These are phyloP conservation scores for Basipetospora chlamydospora DNA, from an alignment of 2,329 filamentous ascomycete species.

Conservation along the genomic window DNA sequence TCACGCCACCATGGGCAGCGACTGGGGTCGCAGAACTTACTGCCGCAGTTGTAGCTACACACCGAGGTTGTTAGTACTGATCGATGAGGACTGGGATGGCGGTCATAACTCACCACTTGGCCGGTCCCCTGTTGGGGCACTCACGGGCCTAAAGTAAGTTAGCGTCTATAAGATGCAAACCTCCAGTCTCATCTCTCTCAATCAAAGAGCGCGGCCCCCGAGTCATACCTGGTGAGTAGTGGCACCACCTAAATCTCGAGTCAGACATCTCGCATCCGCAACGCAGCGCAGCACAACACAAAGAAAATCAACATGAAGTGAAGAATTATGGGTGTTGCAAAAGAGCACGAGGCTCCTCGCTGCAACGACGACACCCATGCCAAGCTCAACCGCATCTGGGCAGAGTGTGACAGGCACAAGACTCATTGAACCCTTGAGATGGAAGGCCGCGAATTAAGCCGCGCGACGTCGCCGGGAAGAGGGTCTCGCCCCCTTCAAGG, in stretches of 20 bases:
- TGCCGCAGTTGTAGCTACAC: conserved; percentile 67
- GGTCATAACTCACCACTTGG: conserved; percentile 55
- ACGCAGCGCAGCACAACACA: not conserved
- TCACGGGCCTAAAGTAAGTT: conserved; percentile 51
- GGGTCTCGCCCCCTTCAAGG: too few relatives aligned
- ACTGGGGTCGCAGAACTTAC: conserved; percentile 29
- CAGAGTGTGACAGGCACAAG: too few relatives aligned
- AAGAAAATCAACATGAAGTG: too few relatives aligned
- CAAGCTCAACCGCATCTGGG: too few relatives aligned
- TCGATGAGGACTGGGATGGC: too few relatives aligned
- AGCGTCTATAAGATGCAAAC: conserved; percentile 7
- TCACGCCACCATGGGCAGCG: not conserved
- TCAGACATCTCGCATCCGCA: conserved; percentile 10
- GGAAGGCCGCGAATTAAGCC: too few relatives aligned
- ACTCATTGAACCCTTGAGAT: too few relatives aligned
- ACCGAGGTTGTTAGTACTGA: conserved; percentile 11
- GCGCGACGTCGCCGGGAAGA: too few relatives aligned
- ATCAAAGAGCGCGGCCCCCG: conserved; percentile 2
- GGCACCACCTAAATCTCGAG: conserved; percentile 46
- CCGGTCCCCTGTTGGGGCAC: conserved; percentile 70
- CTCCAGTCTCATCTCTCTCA: conserved; percentile 10
- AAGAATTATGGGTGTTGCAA: too few relatives aligned
- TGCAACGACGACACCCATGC: too few relatives aligned
- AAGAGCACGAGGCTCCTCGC: too few relatives aligned
- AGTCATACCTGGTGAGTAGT: conserved; percentile 56